phyloP scores from a whole-genome alignment of 208 protist species.

The Leishmania lainsoni region DNA sequence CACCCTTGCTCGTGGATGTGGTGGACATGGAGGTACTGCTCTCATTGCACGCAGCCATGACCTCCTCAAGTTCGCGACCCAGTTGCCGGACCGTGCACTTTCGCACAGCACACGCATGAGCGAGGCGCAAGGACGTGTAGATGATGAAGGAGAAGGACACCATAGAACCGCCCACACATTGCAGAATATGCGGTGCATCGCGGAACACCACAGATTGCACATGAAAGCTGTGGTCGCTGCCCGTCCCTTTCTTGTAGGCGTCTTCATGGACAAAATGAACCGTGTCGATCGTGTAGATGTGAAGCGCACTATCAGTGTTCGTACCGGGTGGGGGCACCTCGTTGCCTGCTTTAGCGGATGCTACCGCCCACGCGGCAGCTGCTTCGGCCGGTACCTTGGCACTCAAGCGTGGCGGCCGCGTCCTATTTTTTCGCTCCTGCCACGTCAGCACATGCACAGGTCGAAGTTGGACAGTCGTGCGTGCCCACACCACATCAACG shows the following conservation, averaged over 20 bases:
- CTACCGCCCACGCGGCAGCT: neutral
- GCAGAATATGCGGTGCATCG: constrained; percentile 51
- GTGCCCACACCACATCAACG: constrained; percentile 72
- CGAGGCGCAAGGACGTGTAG: constrained; percentile 32
- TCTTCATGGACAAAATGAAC: constrained; percentile 83
- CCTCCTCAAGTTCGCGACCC: neutral
- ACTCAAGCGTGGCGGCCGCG: neutral
- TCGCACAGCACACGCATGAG: constrained; percentile 7
- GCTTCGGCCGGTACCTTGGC: neutral
- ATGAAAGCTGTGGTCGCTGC: constrained; percentile 58
- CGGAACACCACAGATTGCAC: constrained; percentile 71
- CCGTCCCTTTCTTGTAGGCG: constrained; percentile 34
- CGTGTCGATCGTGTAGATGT: constrained; percentile 43
- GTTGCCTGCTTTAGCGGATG: neutral
- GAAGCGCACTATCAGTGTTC: neutral
- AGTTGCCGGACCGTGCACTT: neutral
- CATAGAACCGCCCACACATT: constrained; percentile 81
- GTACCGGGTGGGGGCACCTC: neutral
- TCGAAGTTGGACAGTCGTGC: constrained; percentile 41
- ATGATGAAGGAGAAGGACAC: constrained; percentile 67
- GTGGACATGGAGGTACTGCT: neutral
- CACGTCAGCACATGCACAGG: neutral
- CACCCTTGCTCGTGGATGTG: neutral
- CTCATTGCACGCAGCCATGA: neutral
- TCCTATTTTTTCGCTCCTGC: constrained; percentile 2